Percentiles rank a stretch among this genome's conserved stretches.
These are phyloP conservation scores for Chlorella sp. DNA, from an alignment of 139 green algal species.

Conservation along the genomic window DNA sequence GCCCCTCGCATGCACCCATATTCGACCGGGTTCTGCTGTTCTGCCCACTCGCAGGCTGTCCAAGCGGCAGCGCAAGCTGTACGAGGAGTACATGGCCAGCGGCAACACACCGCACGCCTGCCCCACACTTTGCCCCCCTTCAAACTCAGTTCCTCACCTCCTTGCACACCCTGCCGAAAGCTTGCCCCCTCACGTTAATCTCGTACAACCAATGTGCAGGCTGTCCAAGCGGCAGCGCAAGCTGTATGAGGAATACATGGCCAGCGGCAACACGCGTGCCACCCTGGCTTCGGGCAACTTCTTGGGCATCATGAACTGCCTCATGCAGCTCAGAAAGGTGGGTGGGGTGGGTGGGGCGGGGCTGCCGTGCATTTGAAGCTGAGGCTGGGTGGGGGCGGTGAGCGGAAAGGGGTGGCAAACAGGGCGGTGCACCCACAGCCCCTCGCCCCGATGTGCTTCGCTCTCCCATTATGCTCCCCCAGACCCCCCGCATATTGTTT, in stretches of 20 bases:
- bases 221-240: constrained; percentile 80
- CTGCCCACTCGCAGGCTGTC: constrained; percentile 38
- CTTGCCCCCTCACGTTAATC: too few species aligned
- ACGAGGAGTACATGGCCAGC: constrained; percentile 96
- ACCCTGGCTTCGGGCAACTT: constrained; percentile 88
- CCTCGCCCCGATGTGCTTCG: too few species aligned
- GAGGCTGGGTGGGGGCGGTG: not conserved
- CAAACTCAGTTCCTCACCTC: too few species aligned
- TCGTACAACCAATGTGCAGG: not conserved
- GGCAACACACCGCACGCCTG: constrained; percentile 48
- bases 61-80: constrained; percentile 86
- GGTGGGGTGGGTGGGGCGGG: not conserved
- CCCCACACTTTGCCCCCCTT: too few species aligned
- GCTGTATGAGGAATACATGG: constrained; percentile 99
- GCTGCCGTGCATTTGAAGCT: not conserved
- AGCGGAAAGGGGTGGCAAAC: not conserved
- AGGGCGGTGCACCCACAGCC: too few species aligned
- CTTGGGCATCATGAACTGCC: constrained; percentile 95
- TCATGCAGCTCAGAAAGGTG: constrained; percentile 99
- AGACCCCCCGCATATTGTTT: too few species aligned
- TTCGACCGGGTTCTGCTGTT: not conserved
- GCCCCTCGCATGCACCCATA: not conserved
- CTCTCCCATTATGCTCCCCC: too few species aligned
- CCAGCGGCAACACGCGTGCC: constrained; percentile 66
- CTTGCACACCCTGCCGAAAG: too few species aligned